Base-by-base conservation (phyloP, 768 basidiomycete species). In the Kwoniella dendrophila region DNA sequence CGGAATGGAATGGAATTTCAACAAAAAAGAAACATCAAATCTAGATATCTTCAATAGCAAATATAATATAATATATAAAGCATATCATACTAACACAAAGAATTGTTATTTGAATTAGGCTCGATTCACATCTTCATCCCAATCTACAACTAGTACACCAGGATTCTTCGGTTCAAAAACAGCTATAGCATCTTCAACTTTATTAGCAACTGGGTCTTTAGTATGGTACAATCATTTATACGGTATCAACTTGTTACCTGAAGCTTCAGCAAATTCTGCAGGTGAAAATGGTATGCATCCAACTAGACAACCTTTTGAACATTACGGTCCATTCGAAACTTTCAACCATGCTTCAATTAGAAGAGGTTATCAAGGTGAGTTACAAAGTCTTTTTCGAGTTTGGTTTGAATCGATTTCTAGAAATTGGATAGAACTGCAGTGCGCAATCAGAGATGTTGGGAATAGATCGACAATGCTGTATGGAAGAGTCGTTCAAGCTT, bases 221-320 rank as follows among this genome's bases (percentile, higher is more conserved):
- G 92, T 91, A 57, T 96, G 92, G 92, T 99, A 99, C 83, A 88
- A 90, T 72, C 89, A 93, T 79, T 85, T 93, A 59, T 98, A 93
- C 80, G 96, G 94, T 67, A 82, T 85, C 30, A 83, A 93, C 59
- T 92, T 98, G 82, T 74, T 98, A 69, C 87, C 89, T 62, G 88
- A 96, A 81, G 95, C 88, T 5, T 90, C 91, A 77, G 96, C 96
- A 48, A 92, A 90, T 81, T 88, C 89, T 64, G 88, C 88, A 54
- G 90, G 87, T 45, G 96, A 99, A 68, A 92, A 92, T 70, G 96
- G 96, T 63, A 87, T 99, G 40, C 96, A 99, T 81, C 86, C 96
- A 26, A 76, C 88, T 59, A 75, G 81, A 30, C 89, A 89, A 79
- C 95, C 96, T 20, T 99, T 94, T 92, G 84, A 90, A 34, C 93